These are phyloP conservation scores for Hypoxylon trugodes DNA, from an alignment of 495 filamentous ascomycete genomes.

Conservation along the genomic window DNA sequence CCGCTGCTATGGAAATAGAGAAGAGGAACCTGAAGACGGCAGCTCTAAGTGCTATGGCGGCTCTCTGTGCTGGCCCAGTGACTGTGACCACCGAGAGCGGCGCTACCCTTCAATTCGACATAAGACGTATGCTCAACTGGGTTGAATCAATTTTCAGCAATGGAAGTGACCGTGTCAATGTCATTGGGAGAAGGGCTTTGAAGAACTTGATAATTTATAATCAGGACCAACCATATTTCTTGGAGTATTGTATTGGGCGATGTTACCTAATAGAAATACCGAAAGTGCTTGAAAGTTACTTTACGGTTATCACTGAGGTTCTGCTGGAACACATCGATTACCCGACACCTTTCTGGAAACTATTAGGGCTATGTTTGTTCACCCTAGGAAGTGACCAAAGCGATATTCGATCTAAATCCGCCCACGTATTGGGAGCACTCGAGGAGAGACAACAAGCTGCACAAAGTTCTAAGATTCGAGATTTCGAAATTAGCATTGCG, in stretches of 20 bases:
- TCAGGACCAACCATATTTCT: slow-evolving; percentile 78
- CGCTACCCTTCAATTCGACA: slow-evolving; percentile 85
- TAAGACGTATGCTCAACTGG: slow-evolving; percentile 91
- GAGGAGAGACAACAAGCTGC: slow-evolving; percentile 78
- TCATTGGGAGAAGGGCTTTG: slow-evolving; percentile 88
- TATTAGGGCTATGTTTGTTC: slow-evolving; percentile 86
- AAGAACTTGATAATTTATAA: slow-evolving; percentile 94
- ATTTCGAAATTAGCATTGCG: slow-evolving; percentile 97
- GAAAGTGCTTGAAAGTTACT: slow-evolving; percentile 93
- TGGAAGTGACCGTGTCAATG: slow-evolving; percentile 85
- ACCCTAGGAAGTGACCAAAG: slow-evolving; percentile 90
- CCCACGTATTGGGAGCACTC: slow-evolving; percentile 79
- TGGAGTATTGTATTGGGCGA: slow-evolving; percentile 86
- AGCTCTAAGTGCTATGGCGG: slow-evolving; percentile 93
- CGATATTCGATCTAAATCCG: slow-evolving; percentile 86
- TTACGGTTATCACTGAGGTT: slow-evolving; percentile 88
- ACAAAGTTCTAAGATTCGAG: slow-evolving; percentile 87
- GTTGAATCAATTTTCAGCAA: slow-evolving; percentile 93
- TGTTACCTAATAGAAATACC: slow-evolving; percentile 82
- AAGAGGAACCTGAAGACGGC: slow-evolving; percentile 90
- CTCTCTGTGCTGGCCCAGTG: slow-evolving; percentile 90
- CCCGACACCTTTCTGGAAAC: slow-evolving; percentile 85
- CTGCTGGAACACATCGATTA: slow-evolving; percentile 82
- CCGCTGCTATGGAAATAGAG: slow-evolving; percentile 94
- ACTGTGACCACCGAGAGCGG: slow-evolving; percentile 86